Conservation (phyloP, 75 land plant species). For the Cryptomeria japonica region DNA sequence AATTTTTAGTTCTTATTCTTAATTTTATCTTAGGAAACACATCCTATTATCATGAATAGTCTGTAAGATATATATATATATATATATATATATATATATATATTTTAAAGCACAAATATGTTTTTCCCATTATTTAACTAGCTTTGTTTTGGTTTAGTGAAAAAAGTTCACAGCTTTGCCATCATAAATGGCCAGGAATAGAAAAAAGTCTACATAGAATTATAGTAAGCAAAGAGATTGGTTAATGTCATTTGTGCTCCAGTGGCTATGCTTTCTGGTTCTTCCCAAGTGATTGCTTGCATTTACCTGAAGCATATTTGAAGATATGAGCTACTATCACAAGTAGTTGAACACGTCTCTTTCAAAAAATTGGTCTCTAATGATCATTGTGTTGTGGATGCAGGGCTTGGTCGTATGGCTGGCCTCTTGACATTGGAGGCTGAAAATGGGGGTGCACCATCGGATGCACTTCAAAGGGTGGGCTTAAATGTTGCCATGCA, state of each 20-base stretch:
- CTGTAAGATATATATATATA: too few relatives aligned
- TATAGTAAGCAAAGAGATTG: neutral
- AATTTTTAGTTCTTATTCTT: too few relatives aligned
- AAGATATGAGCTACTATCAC: neutral
- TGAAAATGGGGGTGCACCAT: conserved; percentile 39
- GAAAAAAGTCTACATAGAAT: neutral
- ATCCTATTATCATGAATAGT: neutral
- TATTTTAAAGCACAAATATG: neutral
- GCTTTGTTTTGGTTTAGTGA: neutral
- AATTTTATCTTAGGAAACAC: too few relatives aligned
- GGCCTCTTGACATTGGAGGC: conserved; percentile 76
- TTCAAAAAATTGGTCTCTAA: neutral
- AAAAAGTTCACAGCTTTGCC: neutral
- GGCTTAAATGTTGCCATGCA: conserved; percentile 96
- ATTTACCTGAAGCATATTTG: neutral
- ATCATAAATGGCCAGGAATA: neutral
- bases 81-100: too few relatives aligned
- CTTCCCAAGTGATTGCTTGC: neutral
- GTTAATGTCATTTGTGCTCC: neutral
- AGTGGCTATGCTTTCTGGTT: neutral
- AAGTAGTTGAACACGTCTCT: neutral
- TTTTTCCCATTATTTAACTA: neutral
- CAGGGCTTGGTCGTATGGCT: conserved; percentile 88
- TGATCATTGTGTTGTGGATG: conserved; percentile 4
- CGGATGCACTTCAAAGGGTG: conserved; percentile 49